Evolutionary conservation across 306 rosid genomes (phyloP).

Genomic region (Cucurbita argyrosperma): DNA sequence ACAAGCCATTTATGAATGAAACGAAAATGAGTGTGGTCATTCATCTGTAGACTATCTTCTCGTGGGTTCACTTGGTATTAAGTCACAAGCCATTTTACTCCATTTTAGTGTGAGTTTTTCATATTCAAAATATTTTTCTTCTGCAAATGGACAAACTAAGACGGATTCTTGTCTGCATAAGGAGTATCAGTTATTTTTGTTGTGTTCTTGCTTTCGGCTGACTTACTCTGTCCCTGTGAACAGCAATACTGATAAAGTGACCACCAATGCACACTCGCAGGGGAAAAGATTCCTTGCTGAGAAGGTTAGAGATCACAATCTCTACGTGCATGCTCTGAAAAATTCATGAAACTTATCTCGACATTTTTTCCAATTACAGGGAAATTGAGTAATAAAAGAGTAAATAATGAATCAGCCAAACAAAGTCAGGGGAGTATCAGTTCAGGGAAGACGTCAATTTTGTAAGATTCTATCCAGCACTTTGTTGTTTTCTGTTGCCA

Average conservation of each 20-base stretch:
- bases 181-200: background rate
- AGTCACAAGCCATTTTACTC: background rate
- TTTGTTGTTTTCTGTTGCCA: background rate
- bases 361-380: slow-evolving; percentile 29
- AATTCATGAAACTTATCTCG: slow-evolving; percentile 6
- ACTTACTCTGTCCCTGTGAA: background rate
- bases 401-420: slow-evolving; percentile 17
- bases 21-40: background rate
- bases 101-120: background rate
- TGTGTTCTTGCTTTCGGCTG: background rate
- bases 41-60: background rate
- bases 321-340: background rate
- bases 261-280: slow-evolving; percentile 66
- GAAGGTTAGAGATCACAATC: slow-evolving; percentile 29
- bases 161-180: background rate
- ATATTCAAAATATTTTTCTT: background rate
- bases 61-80: background rate
- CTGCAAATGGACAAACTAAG: background rate
- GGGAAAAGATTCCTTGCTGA: slow-evolving; percentile 81
- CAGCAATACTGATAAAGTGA: slow-evolving; percentile 82
- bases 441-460: slow-evolving; percentile 45
- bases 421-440: slow-evolving; percentile 21
- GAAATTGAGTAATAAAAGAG: slow-evolving; percentile 13
- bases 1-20: background rate
- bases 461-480: background rate